Evolutionary conservation across 2,329 filamentous ascomycete species (phyloP).

Genomic region (Trichoderma guizhouense): DNA sequence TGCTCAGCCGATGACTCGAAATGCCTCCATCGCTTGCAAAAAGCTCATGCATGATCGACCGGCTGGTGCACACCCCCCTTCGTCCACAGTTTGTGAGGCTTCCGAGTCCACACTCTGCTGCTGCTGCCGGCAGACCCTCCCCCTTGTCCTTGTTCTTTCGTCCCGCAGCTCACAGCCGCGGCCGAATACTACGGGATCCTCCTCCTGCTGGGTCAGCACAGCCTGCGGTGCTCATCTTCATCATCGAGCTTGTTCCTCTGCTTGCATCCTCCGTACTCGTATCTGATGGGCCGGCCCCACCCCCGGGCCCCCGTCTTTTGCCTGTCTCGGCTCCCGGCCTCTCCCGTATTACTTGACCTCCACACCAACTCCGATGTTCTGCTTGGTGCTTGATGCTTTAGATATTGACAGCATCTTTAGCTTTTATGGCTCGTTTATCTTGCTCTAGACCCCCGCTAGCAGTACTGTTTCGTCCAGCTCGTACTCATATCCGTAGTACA

Average conservation of each 20-base stretch:
- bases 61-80: not conserved
- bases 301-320: conserved; percentile 12
- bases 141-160: not conserved
- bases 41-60: conserved; percentile 4
- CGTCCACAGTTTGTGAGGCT: not conserved
- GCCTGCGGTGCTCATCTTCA: not conserved
- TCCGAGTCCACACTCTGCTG: not conserved
- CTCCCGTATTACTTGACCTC: not conserved
- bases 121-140: not conserved
- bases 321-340: conserved; percentile 16
- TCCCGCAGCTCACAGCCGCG: not conserved
- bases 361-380: not conserved
- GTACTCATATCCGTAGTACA: not conserved
- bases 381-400: not conserved
- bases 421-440: not conserved
- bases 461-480: not conserved
- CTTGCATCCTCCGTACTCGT: not conserved
- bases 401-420: not conserved
- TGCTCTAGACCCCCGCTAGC: not conserved
- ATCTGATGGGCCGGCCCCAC: not conserved
- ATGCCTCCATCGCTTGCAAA: not conserved
- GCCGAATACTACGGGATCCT: not conserved
- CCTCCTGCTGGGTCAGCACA: not conserved
- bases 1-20: conserved; percentile 13
- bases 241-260: not conserved